Conservation (phyloP, 495 filamentous ascomycete genomes). For the Sphaerosporella brunnea region DNA sequence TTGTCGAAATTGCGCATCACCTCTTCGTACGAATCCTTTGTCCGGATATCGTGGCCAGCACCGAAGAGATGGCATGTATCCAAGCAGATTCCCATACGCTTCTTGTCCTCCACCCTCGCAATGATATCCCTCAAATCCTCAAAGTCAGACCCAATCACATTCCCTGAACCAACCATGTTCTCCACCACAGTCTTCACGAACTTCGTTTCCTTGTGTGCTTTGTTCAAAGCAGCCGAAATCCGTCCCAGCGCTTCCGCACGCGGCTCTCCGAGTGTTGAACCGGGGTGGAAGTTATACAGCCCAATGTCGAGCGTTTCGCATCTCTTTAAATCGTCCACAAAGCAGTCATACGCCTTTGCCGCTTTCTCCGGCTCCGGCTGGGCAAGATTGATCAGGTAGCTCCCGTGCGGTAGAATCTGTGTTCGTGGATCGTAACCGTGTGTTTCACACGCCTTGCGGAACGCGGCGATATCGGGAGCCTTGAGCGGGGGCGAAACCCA, state of each 20-base stretch:
- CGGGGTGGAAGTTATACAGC: conserved; percentile 96
- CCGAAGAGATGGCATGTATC: conserved; percentile 94
- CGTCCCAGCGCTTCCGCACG: conserved; percentile 54
- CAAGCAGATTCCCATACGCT: conserved; percentile 83
- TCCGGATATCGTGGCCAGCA: conserved; percentile 76
- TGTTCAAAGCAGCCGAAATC: conserved; percentile 62
- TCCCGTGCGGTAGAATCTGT: conserved; percentile 77
- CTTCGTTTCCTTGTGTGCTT: conserved; percentile 54
- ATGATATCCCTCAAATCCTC: conserved; percentile 77
- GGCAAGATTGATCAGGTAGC: conserved; percentile 90
- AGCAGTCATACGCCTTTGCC: conserved; percentile 68
- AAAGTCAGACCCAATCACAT: conserved; percentile 70
- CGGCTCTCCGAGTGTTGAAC: conserved; percentile 48
- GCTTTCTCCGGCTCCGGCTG: conserved; percentile 62
- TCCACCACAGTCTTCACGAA: conserved; percentile 71
- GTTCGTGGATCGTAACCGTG: conserved; percentile 53
- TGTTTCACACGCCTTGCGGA: conserved; percentile 45
- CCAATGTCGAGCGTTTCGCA: conserved; percentile 78
- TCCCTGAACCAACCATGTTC: conserved; percentile 78
- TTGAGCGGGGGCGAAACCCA: conserved; percentile 73
- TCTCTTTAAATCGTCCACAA: conserved; percentile 72
- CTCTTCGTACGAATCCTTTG: conserved; percentile 49
- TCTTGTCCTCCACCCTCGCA: conserved; percentile 55
- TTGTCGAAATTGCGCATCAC: conserved; percentile 61
- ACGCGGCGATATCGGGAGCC: conserved; percentile 45